These are phyloP conservation scores for Pyrrhoderma noxium DNA, from an alignment of 1,284 basidiomycete species.

Conservation along the genomic window DNA sequence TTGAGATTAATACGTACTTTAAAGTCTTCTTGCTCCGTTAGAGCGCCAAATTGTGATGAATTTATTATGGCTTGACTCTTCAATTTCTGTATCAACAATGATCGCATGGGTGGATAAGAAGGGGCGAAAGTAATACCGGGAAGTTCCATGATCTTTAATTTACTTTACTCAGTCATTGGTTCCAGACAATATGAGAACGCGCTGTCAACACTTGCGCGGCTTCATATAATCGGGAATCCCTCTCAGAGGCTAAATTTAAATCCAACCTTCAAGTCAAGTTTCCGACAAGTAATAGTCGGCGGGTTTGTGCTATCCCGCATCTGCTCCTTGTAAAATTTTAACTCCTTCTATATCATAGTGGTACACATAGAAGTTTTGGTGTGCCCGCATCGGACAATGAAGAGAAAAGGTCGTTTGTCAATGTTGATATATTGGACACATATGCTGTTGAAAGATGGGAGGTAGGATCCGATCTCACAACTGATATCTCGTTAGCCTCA, in stretches of 20 bases:
- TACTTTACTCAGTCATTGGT: constrained; percentile 14
- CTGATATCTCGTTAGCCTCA: constrained; percentile 8
- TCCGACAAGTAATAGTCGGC: constrained; percentile 87
- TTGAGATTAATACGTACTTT: constrained; percentile 19
- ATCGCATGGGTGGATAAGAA: constrained; percentile 78
- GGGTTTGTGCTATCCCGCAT: constrained; percentile 50
- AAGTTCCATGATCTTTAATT: neutral
- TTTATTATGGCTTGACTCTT: constrained; percentile 83
- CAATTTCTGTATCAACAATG: constrained; percentile 66
- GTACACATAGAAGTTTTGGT: constrained; percentile 88
- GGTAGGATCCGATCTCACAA: constrained; percentile 37
- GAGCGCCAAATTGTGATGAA: constrained; percentile 91
- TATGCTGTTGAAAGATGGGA: constrained; percentile 95
- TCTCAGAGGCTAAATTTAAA: constrained; percentile 62
- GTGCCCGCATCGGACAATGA: constrained; percentile 61
- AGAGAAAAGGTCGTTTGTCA: constrained; percentile 46
- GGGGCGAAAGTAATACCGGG: constrained; percentile 55
- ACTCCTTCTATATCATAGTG: constrained; percentile 39
- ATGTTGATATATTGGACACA: constrained; percentile 65
- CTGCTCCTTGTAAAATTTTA: neutral
- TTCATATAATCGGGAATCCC: constrained; percentile 71
- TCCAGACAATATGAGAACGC: constrained; percentile 69
- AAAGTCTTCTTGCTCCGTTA: constrained; percentile 76
- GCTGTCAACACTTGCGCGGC: constrained; percentile 53
- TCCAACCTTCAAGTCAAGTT: constrained; percentile 69